These are phyloP conservation scores for Senna siamea DNA, from an alignment of 306 rosid genomes.

Conservation along the genomic window DNA sequence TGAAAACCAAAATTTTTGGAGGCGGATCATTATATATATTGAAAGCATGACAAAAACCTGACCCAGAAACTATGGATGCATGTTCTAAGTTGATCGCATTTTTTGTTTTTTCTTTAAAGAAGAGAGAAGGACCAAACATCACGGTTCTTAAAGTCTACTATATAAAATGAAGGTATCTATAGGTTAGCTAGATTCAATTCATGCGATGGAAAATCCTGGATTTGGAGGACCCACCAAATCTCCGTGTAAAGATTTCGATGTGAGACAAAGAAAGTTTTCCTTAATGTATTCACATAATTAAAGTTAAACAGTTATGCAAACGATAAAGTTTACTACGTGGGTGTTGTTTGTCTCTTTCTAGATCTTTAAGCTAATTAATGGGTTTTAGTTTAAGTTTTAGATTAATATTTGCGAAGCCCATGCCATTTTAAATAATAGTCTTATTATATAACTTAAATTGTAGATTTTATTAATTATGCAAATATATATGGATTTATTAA, in stretches of 20 bases:
- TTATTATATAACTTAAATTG: too few species aligned
- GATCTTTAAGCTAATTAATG: not conserved
- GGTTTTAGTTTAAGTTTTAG: too few species aligned
- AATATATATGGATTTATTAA: too few species aligned
- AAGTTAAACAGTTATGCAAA: constrained; percentile 11
- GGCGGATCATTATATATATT: not conserved
- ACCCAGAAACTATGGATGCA: not conserved
- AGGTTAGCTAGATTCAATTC: constrained; percentile 26
- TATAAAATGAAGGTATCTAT: too few species aligned
- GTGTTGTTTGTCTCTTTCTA: not conserved
- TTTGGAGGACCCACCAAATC: constrained; percentile 58
- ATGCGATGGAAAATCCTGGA: constrained; percentile 18
- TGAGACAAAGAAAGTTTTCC: constrained; percentile 22
- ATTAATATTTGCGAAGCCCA: too few species aligned
- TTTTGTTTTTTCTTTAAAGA: too few species aligned
- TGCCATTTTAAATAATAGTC: too few species aligned
- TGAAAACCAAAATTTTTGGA: constrained; percentile 5
- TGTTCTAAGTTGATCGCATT: too few species aligned
- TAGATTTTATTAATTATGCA: too few species aligned
- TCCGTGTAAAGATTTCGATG: constrained; percentile 38
- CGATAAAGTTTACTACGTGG: constrained; percentile 10
- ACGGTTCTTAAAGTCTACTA: too few species aligned
- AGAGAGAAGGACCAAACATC: too few species aligned
- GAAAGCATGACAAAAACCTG: not conserved
- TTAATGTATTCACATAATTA: too few species aligned